phyloP scores from a whole-genome alignment of 345 rosid genomes.

The Hypericum perforatum region DNA sequence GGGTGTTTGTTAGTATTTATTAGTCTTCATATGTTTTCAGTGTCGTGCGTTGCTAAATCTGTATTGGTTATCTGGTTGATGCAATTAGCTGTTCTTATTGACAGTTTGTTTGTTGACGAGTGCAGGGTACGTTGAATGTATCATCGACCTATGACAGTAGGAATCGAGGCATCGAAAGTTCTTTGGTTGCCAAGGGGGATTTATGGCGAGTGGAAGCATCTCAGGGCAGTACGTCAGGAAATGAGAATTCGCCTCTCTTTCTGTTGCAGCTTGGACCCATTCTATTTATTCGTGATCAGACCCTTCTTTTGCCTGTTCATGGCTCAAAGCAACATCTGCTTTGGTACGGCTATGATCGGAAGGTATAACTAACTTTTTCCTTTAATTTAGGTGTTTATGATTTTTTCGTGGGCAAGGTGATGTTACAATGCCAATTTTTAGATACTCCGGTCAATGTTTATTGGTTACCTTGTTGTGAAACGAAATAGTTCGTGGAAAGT shows the following conservation, averaged over 20 bases:
- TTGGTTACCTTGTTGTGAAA: no score
- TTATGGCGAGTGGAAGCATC: constrained; percentile 93
- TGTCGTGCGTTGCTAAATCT: no score
- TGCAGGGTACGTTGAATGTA: constrained; percentile 65
- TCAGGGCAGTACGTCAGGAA: constrained; percentile 43
- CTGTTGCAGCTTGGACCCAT: constrained; percentile 94
- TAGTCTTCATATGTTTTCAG: no score
- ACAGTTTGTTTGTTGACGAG: no score
- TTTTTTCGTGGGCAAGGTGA: no score
- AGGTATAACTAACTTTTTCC: constrained; percentile 40
- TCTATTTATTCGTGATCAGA: constrained; percentile 73
- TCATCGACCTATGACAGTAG: constrained; percentile 73
- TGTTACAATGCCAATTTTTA: no score
- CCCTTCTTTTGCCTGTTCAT: constrained; percentile 86
- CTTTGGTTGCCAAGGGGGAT: constrained; percentile 86
- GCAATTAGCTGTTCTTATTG: no score
- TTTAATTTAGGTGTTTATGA: no score
- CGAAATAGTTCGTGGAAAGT: no score
- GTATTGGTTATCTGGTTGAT: no score
- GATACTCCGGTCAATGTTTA: no score
- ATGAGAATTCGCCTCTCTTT: constrained; percentile 68
- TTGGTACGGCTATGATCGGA: constrained; percentile 96
- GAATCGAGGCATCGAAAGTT: constrained; percentile 57
- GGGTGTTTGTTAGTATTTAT: no score
- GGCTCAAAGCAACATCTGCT: constrained; percentile 92